Percentiles rank a stretch among this genome's conserved stretches.
These are phyloP conservation scores for Corylus americana DNA, from an alignment of 306 rosid genomes.

Conservation along the genomic window DNA sequence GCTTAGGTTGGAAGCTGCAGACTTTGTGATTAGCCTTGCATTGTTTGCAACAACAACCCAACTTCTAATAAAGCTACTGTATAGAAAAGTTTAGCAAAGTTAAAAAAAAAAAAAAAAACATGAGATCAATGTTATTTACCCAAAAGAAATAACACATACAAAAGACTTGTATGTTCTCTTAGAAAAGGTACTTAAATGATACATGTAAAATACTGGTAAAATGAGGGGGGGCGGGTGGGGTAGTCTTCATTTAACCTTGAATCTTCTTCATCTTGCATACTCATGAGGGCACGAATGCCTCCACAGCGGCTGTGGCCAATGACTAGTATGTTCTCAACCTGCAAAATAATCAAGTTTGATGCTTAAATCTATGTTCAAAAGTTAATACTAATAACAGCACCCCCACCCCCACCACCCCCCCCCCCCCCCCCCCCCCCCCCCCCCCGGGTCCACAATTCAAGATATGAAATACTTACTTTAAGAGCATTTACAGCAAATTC, in stretches of 20 bases:
- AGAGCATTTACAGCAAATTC: conserved; percentile 87
- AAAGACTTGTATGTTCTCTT: no score
- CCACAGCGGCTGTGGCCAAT: conserved; percentile 99
- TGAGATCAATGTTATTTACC: no score
- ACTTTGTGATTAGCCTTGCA: no score
- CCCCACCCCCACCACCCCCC: no score
- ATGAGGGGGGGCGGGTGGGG: neutral
- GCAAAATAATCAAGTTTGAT: conserved; percentile 12
- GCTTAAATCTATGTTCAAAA: neutral
- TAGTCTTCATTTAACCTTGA: conserved; percentile 50
- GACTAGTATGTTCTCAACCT: conserved; percentile 86
- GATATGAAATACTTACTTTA: conserved; percentile 47
- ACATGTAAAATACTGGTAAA: neutral
- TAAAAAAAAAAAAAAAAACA: no score
- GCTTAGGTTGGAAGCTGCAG: no score
- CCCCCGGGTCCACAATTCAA: neutral
- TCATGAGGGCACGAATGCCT: conserved; percentile 94
- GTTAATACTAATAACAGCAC: neutral
- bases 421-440: no score
- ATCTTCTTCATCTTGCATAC: conserved; percentile 67
- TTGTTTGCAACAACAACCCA: no score
- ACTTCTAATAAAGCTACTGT: no score
- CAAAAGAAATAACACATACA: no score
- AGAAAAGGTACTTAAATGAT: no score
- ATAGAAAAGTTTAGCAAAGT: no score